A percentile compares a stretch with the other conserved stretches of the same genome.
These are phyloP conservation scores for Phytophthora pseudosyringae DNA, from an alignment of 352 stramenopile species.

Conservation along the genomic window DNA sequence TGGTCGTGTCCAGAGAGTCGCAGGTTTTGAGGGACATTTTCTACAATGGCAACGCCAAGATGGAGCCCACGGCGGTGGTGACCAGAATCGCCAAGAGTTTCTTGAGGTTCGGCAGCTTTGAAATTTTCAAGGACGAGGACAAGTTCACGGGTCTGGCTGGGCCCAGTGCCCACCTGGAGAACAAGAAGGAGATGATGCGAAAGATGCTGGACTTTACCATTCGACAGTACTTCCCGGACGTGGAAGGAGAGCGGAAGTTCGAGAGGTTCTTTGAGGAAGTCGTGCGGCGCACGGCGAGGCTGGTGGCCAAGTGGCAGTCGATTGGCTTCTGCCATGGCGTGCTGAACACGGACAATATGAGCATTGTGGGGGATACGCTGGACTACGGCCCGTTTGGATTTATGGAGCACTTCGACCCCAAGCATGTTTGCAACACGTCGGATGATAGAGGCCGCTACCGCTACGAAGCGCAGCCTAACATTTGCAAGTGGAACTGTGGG, in stretches of 20 bases:
- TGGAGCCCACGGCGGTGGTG: constrained; percentile 87
- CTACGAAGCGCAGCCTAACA: constrained; percentile 82
- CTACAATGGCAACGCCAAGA: constrained; percentile 85
- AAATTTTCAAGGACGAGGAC: constrained; percentile 93
- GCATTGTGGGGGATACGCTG: constrained; percentile 90
- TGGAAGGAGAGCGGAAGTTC: constrained; percentile 43
- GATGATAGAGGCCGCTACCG: constrained; percentile 83
- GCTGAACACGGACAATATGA: constrained; percentile 95
- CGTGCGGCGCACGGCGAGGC: constrained; percentile 66
- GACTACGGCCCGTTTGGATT: constrained; percentile 94
- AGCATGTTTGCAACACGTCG: constrained; percentile 85
- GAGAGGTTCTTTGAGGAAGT: constrained; percentile 70
- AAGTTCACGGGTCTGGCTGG: constrained; percentile 62
- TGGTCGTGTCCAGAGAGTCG: constrained; percentile 75
- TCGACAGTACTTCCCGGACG: constrained; percentile 67
- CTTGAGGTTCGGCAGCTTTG: constrained; percentile 95
- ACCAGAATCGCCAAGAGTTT: constrained; percentile 93
- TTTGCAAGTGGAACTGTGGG: constrained; percentile 88
- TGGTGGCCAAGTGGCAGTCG: constrained; percentile 86
- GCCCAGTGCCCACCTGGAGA: constrained; percentile 67
- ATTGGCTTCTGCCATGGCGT: constrained; percentile 93
- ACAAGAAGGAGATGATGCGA: constrained; percentile 72
- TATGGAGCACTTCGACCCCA: constrained; percentile 91
- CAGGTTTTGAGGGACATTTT: constrained; percentile 88
- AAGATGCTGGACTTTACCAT: constrained; percentile 87